Evolutionary conservation across 306 rosid species (phyloP).

Genomic region (Prunus davidiana): DNA sequence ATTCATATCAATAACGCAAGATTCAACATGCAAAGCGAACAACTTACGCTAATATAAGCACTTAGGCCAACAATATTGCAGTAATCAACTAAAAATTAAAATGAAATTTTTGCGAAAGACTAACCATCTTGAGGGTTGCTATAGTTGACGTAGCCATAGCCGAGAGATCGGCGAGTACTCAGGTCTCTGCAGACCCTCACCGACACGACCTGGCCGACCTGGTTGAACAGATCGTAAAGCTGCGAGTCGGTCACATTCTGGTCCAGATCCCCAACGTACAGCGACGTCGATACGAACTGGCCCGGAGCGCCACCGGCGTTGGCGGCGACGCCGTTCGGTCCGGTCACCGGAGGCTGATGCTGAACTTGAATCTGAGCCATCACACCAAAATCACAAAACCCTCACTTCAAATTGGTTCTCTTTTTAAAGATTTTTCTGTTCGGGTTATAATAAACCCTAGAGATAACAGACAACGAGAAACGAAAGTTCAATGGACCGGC

Average conservation of each 20-base stretch:
- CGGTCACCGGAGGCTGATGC: constrained; percentile 42
- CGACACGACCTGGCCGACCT: constrained; percentile 58
- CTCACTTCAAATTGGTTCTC: background rate
- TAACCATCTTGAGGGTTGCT: constrained; percentile 61
- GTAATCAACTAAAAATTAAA: background rate
- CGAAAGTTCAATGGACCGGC: background rate
- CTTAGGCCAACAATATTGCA: background rate
- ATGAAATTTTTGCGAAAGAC: constrained; percentile 2
- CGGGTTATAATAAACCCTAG: background rate
- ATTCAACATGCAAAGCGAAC: background rate
- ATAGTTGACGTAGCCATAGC: constrained; percentile 73
- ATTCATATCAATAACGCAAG: background rate
- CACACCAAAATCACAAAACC: constrained; percentile 15
- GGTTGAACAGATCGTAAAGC: constrained; percentile 62
- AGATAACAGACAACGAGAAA: background rate
- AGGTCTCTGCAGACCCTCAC: constrained; percentile 73
- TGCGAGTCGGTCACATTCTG: constrained; percentile 54
- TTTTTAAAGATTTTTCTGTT: background rate
- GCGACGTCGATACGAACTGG: constrained; percentile 56
- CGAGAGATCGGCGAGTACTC: constrained; percentile 61
- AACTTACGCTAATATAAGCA: background rate
- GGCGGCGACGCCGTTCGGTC: constrained; percentile 30
- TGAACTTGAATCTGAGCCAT: constrained; percentile 82
- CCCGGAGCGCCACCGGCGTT: constrained; percentile 21
- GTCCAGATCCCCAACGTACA: constrained; percentile 76